Evolutionary conservation across 208 protist genomes (phyloP), one percentile per base, ranked within the genome.

Genomic region (Leishmania martiniquensis): DNA sequence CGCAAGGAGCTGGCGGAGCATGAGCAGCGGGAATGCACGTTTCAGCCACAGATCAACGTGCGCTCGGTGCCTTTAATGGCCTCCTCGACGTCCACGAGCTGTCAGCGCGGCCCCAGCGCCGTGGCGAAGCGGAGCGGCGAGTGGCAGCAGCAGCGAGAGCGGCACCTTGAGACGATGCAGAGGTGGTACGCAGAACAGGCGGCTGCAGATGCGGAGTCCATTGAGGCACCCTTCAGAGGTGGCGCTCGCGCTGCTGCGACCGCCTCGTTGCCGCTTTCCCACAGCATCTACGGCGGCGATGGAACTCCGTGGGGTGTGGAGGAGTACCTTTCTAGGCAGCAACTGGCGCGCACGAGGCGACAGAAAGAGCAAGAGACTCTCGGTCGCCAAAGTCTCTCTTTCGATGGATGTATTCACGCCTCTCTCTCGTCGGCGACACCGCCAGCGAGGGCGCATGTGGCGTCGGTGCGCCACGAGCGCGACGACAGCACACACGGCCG

Each of bases 1-100:
- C 84, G 82, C 17, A 52, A 75, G 47, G 79, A 89, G 76, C 78
- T 87, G 52, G 83, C 79, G 39, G 42, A 60, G 68, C 80, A 81
- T 25, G 80, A 91, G 78, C 51, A 72, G 57, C 75, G 73, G 49
- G 85, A 91, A 60, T 95, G 89, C 78, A 95, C 91, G 4, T 96
- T 88, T 75, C 51, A 85, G 65, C 81, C 85, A 15, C 59, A 57
- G 51, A 52, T 77, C 66, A 62, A 76, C 51, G 17, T 68, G 3
- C 68, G 47, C 4, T 77, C 75, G 13, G 4, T 57, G 2, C 20
- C 12, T 42, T 39, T 44, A 34, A 62, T 0, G 29, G 32, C 0
- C 37, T 12, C 9, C 49, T 25, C 2, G 0, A 45, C 57, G 12
- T 17, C 0, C 6, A 65, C 51, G 52, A 65, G n/a, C 55, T 60